Percentiles rank a stretch among this genome's conserved stretches.
phyloP scores from a whole-genome alignment of 2,329 filamentous ascomycete genomes.

The Fusarium veterinarium region DNA sequence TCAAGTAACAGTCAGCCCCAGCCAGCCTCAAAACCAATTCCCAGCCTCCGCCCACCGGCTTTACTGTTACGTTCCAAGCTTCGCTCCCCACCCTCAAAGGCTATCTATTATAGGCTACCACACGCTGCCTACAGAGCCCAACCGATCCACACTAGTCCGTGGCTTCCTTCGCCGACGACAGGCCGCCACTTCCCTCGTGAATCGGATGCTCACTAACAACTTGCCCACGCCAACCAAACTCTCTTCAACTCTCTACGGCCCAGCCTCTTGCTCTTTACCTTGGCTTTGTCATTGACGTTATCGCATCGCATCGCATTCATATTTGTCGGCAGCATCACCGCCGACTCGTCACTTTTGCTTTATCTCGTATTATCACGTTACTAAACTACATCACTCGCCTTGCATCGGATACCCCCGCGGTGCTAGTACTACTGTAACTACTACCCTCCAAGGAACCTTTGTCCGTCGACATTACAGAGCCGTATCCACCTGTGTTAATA shows the following conservation, averaged over 20 bases:
- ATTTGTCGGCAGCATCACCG: constrained; percentile 5
- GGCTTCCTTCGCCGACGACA: constrained; percentile 35
- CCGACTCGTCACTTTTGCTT: not conserved
- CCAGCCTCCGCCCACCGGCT: constrained; percentile 31
- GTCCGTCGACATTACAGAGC: not conserved
- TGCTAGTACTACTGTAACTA: constrained; percentile 6
- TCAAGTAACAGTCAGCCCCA: constrained; percentile 18
- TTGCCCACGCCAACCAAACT: constrained; percentile 16
- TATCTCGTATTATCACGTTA: constrained; percentile 17
- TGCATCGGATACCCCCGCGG: constrained; percentile 33
- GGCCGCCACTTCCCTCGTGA: constrained; percentile 38
- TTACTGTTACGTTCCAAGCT: constrained; percentile 38
- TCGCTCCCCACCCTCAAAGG: constrained; percentile 9
- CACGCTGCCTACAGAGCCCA: not conserved
- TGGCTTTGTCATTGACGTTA: constrained; percentile 17
- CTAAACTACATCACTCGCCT: constrained; percentile 18
- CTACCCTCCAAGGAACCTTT: constrained; percentile 28
- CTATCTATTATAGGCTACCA: not conserved
- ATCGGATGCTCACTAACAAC: constrained; percentile 27
- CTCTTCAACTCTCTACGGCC: constrained; percentile 9
- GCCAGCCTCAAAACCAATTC: constrained; percentile 8
- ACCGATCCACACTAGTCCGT: constrained; percentile 30
- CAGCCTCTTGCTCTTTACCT: constrained; percentile 30
- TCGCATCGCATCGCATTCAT: constrained; percentile 13
- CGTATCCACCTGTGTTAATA: constrained; percentile 44